Evolutionary conservation across 2,329 filamentous ascomycete genomes (phyloP).

Genomic region (Pyricularia sp.): DNA sequence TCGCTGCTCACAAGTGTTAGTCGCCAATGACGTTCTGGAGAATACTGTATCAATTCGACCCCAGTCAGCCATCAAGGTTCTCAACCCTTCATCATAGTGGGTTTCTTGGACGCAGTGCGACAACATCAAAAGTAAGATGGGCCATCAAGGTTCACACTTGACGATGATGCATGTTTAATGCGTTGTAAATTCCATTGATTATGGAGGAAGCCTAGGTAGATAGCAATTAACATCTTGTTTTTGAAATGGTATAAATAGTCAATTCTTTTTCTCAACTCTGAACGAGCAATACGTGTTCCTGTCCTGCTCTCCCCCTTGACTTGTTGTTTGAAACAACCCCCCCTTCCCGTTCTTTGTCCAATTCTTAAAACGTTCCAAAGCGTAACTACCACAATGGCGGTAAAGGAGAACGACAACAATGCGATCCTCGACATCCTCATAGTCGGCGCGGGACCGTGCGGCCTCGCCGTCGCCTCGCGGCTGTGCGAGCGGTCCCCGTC

Average conservation of each 20-base stretch:
- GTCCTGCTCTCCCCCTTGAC: background rate
- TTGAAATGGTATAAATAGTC: background rate
- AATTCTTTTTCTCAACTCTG: background rate
- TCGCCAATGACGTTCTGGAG: background rate
- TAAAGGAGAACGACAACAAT: background rate
- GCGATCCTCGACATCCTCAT: slow-evolving; percentile 53
- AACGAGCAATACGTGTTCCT: background rate
- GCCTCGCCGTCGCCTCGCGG: slow-evolving; percentile 59
- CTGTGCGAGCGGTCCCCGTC: slow-evolving; percentile 61
- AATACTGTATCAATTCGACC: background rate
- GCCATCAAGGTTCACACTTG: slow-evolving; percentile 1
- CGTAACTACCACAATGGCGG: background rate
- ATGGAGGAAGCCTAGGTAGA: background rate
- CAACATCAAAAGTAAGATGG: background rate
- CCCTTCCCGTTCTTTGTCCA: background rate
- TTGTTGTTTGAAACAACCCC: background rate
- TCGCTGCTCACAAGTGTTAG: background rate
- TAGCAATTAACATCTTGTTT: background rate
- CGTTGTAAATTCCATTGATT: background rate
- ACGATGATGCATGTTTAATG: background rate
- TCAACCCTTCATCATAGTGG: background rate
- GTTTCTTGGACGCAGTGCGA: background rate
- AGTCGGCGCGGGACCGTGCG: slow-evolving; percentile 62
- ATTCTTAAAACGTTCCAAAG: background rate
- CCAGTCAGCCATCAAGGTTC: slow-evolving; percentile 3